These are phyloP conservation scores for Gossypium turneri DNA, from an alignment of 345 rosid species.

Conservation along the genomic window DNA sequence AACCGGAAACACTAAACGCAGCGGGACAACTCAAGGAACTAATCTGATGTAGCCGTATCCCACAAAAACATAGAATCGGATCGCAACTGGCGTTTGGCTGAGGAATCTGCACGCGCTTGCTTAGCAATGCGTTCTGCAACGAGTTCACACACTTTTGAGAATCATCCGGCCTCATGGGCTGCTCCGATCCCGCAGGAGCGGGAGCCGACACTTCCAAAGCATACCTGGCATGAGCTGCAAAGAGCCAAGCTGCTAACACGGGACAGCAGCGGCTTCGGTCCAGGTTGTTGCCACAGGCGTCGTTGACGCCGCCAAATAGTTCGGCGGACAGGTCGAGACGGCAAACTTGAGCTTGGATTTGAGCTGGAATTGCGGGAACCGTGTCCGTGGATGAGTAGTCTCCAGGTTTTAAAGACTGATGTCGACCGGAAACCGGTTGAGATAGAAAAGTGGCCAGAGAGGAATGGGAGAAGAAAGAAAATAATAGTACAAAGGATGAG, in stretches of 20 bases:
- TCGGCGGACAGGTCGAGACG: constrained; percentile 88
- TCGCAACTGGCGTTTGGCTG: constrained; percentile 89
- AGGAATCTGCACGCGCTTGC: constrained; percentile 69
- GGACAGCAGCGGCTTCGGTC: constrained; percentile 97
- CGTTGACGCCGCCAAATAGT: constrained; percentile 90
- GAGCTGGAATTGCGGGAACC: constrained; percentile 83
- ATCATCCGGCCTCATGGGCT: constrained; percentile 92
- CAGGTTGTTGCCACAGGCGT: constrained; percentile 78
- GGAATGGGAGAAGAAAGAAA: constrained; percentile 16
- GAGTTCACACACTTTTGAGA: constrained; percentile 94
- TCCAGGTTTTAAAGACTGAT: constrained; percentile 39
- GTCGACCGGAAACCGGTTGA: constrained; percentile 43
- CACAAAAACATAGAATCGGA: constrained; percentile 82
- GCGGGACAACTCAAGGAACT: constrained; percentile 93
- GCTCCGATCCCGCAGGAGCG: constrained; percentile 51
- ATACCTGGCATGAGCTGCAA: constrained; percentile 88
- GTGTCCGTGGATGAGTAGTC: constrained; percentile 47
- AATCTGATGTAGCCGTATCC: constrained; percentile 92
- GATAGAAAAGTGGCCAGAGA: constrained; percentile 46
- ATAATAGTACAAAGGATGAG: constrained; percentile 18
- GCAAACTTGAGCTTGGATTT: constrained; percentile 63
- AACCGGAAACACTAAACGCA: constrained; percentile 75
- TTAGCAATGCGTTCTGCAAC: constrained; percentile 67
- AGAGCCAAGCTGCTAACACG: constrained; percentile 94
- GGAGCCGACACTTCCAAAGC: constrained; percentile 72